phyloP scores from a whole-genome alignment of 768 basidiomycete genomes.

The Podaxis sp. region DNA sequence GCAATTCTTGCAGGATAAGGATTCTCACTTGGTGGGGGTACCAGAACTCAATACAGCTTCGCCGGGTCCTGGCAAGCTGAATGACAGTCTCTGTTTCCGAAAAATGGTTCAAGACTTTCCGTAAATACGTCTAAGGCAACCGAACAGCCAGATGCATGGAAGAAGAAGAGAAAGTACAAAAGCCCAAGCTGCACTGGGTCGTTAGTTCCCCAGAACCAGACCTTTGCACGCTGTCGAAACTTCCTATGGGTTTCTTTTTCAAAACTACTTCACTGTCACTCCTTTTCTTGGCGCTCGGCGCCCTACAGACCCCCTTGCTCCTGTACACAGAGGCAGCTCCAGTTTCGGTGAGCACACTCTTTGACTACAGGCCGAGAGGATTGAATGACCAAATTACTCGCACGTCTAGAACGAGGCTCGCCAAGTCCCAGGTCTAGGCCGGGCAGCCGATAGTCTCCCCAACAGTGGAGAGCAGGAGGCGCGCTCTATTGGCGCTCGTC shows the following conservation, averaged over 20 bases:
- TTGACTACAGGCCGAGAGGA: neutral
- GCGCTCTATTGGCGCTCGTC: neutral
- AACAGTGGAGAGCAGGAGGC: too few relatives aligned
- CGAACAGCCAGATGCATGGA: neutral
- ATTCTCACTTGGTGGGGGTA: too few relatives aligned
- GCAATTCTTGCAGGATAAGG: too few relatives aligned
- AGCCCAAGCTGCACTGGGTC: neutral
- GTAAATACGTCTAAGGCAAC: neutral
- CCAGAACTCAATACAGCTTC: too few relatives aligned
- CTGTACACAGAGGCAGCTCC: neutral
- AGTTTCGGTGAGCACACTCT: neutral
- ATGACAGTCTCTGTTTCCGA: neutral
- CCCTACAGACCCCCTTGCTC: neutral
- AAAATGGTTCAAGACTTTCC: neutral
- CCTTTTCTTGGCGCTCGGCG: neutral
- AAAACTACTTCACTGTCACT: neutral
- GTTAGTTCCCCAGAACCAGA: neutral
- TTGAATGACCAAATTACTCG: neutral
- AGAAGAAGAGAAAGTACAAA: neutral
- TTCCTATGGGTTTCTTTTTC: neutral
- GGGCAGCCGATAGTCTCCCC: neutral
- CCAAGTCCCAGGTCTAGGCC: neutral
- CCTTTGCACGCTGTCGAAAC: neutral
- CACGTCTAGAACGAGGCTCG: neutral
- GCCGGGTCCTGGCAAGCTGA: too few relatives aligned